A percentile compares a stretch with the other conserved stretches of the same genome.
phyloP scores from a whole-genome alignment of 1,284 basidiomycete species.

The Naganishia liquefaciens region DNA sequence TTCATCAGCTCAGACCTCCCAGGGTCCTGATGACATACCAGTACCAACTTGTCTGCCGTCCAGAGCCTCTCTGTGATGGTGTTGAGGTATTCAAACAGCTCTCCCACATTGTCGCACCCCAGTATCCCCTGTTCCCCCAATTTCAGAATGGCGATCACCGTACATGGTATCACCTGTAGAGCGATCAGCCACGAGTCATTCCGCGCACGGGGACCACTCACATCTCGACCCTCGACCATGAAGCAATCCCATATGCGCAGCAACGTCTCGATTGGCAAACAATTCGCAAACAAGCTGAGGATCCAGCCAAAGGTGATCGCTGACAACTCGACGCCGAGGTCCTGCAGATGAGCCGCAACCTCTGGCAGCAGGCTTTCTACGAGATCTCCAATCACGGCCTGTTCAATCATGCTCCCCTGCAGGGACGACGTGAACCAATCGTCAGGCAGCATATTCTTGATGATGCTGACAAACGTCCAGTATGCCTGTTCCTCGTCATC shows the following conservation, averaged over 20 bases:
- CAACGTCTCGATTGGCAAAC: constrained; percentile 90
- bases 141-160: constrained; percentile 82
- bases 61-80: constrained; percentile 87
- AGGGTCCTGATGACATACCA: constrained; percentile 59
- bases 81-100: constrained; percentile 81
- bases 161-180: constrained; percentile 66
- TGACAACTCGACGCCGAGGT: constrained; percentile 82
- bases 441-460: constrained; percentile 78
- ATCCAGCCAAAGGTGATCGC: constrained; percentile 99
- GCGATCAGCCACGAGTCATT: neutral
- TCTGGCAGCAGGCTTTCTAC: constrained; percentile 76
- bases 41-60: constrained; percentile 83
- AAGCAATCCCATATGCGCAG: constrained; percentile 95
- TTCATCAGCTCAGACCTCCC: neutral
- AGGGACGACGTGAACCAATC: constrained; percentile 82
- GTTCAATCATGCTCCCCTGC: constrained; percentile 88
- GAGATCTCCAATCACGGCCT: constrained; percentile 83
- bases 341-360: constrained; percentile 68
- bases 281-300: constrained; percentile 92
- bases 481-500: constrained; percentile 94
- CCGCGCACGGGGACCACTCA: constrained; percentile 49
- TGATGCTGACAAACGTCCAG: constrained; percentile 87
- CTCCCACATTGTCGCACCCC: constrained; percentile 75
- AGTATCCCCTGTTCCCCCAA: constrained; percentile 80
- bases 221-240: constrained; percentile 87